Base-by-base conservation (phyloP, 495 filamentous ascomycete species). In the Annulohypoxylon nitens region DNA sequence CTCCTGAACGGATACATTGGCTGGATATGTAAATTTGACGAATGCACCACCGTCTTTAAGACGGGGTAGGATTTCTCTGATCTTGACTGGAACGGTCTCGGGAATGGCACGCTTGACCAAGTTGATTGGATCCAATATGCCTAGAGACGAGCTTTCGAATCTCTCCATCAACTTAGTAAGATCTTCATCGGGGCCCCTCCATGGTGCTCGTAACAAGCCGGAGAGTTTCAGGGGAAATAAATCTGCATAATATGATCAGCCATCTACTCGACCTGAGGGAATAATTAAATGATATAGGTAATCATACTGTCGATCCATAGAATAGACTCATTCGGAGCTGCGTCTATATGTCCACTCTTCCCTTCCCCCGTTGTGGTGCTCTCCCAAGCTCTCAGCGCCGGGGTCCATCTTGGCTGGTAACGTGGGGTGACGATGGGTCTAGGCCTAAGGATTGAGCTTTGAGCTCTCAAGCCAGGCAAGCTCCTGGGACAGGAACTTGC, bases 31-130 rank as follows among this genome's bases (percentile, higher is more conserved):
- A 80, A 97, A 96, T 78, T 97, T 98, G 74, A 98, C 89, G 80
- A 96, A 98, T 7, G 93, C 93, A 8, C 97, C 96, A 23, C 95
- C 97, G 78, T 99, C 96, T 73, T 95, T 94, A 33, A 95, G 83
- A 18, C 93, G 88, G 2, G 94, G 93, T 50, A 97, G 74, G 39
- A 97, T 89, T 68, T 97, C 89, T 45, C 89, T 92, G 69, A 97
- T 87, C 45, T 90, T 86, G 26, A 96, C 81, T n/a, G 89, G 82
- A 11, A 90, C 71, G 0, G 78, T 75, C 4, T 80, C 69, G 0
- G 92, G 90, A 8, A 95, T 82, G 9, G 88, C 91, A 18, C 85
- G 83, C 39, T 87, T 86, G 16, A 92, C 86, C 33, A 95, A 83
- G 20, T 82, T 85, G 18, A 85, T 75, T 11, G 93, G 93, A 71